phyloP scores from a whole-genome alignment of 2,329 filamentous ascomycete genomes.

The Penicillium janthinellum region DNA sequence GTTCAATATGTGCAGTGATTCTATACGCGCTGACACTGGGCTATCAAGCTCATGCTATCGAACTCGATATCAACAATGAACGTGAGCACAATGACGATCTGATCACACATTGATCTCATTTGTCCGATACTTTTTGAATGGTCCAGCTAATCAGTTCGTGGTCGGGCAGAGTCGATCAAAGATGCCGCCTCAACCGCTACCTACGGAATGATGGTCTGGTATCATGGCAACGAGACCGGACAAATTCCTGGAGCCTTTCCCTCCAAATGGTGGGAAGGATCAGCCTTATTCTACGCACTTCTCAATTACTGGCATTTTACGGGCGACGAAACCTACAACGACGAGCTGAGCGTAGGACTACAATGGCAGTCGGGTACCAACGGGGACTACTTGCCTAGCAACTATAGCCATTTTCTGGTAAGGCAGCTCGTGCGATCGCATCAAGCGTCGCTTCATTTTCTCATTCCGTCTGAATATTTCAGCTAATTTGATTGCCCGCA shows the following conservation, averaged over 20 bases:
- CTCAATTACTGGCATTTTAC: conserved; percentile 72
- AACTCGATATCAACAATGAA: conserved; percentile 12
- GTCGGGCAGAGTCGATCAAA: conserved; percentile 45
- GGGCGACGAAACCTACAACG: conserved; percentile 65
- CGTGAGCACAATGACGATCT: neutral
- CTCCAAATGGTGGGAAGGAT: conserved; percentile 76
- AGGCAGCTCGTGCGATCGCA: neutral
- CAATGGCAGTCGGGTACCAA: conserved; percentile 37
- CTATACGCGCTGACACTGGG: conserved; percentile 9
- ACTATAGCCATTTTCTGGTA: conserved; percentile 38
- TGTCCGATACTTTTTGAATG: neutral
- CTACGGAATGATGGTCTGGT: conserved; percentile 55
- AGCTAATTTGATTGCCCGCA: neutral
- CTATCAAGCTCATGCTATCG: conserved; percentile 9
- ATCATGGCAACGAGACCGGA: conserved; percentile 55
- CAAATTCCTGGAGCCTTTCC: conserved; percentile 59
- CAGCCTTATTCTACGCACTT: conserved; percentile 68
- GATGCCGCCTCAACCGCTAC: conserved; percentile 46
- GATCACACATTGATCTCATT: too few species aligned
- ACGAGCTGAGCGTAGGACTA: conserved; percentile 51
- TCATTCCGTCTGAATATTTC: neutral
- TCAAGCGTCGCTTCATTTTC: neutral
- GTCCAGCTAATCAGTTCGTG: neutral
- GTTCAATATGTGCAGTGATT: conserved; percentile 14
- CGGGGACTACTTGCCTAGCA: conserved; percentile 41